Evolutionary conservation across 192 early-diverging fungal species (phyloP).

Genomic region (Backusella mclennaniae): DNA sequence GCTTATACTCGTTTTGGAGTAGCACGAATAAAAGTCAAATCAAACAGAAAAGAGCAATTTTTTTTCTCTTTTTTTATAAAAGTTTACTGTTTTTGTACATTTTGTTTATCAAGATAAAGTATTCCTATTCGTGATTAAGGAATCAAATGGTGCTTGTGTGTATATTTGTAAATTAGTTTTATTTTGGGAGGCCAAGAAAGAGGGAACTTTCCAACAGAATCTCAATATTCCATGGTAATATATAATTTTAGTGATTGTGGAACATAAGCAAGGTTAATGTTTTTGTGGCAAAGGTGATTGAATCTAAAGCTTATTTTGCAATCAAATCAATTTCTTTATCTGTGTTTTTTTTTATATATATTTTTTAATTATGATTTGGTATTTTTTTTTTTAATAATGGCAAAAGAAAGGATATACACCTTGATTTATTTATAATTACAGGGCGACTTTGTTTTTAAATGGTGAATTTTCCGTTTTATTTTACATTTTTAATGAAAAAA

Average conservation of each 20-base stretch:
- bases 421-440: too few relatives aligned
- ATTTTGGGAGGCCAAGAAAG: neutral
- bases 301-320: neutral
- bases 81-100: neutral
- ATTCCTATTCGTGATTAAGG: neutral
- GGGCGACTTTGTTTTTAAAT: too few relatives aligned
- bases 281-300: neutral
- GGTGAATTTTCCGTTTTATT: too few relatives aligned
- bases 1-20: neutral
- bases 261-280: neutral
- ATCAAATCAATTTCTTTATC: neutral
- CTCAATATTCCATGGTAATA: neutral
- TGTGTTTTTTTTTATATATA: too few relatives aligned
- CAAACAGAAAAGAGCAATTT: neutral
- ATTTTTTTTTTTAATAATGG: too few relatives aligned
- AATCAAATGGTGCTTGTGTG: neutral
- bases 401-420: too few relatives aligned
- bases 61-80: neutral
- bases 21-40: neutral
- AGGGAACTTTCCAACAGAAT: neutral
- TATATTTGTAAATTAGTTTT: neutral
- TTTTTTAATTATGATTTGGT: too few relatives aligned
- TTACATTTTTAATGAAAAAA: too few relatives aligned
- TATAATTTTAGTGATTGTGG: neutral
- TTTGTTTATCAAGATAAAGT: neutral